Base-by-base conservation (phyloP, 2,329 filamentous ascomycete genomes). In the Arthroderma sp. region DNA sequence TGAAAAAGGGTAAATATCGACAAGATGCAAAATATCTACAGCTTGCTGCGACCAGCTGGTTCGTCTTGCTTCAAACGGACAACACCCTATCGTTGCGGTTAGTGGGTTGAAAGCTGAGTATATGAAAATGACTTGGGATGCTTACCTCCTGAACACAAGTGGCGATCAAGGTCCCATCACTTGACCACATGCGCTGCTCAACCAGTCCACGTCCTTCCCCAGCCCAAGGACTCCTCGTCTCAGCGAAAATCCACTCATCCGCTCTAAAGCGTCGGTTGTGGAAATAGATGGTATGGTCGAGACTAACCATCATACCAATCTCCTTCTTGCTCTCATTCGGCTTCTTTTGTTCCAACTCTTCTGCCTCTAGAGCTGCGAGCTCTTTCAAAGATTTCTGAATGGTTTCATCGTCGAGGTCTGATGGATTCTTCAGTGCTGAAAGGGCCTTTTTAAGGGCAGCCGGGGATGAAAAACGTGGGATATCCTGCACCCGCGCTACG, bases 401-500 rank as follows among this genome's bases (percentile, higher is more conserved):
- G 34, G 62, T 56, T 41, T 66, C 60, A 30, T 62, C 57, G 36
- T 69, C 67, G 29, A 68, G 58, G 41, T 68, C 65, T 4, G 63
- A 65, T 2, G 66, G 65, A 48, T 67, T 66, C 52, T 64, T 63
- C 34, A 70, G 58, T 6, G 56, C 56, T 5, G 61, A 58, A 27
- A 70, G 47, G 0, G 61, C 56, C 50, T 58, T 54, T 53, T 68
- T 55, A 27, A 70, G 58, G 42, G 66, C 64, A 3, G 53, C 65
- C 1, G 71, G 70, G 8, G 68, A 73, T 1, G 74, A 77, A 60
- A 84, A 86, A 9, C 84, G 74, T 75, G 83, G 88, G 32, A 95
- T 72, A 46, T 78, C 74, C 63, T 95, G 88, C 44, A 88, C 80
- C 15, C 86, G 78, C 29, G 81, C 72, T 5, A 95, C 78, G 1